Evolutionary conservation across 805 yeast genomes (phyloP), one percentile per base, ranked within the genome.

Genomic region (Nakazawaea wyomingensis): DNA sequence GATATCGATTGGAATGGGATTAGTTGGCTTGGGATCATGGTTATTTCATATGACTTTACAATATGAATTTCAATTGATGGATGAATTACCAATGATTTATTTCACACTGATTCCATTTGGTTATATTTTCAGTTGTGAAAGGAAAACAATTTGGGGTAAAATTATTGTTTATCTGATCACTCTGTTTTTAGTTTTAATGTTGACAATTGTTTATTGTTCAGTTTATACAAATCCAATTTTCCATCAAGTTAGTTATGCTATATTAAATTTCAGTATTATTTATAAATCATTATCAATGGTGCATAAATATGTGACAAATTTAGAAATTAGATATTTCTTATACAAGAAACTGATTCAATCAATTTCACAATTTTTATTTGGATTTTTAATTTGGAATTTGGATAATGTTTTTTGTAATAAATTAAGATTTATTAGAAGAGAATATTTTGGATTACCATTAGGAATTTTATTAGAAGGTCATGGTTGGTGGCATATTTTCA

Each of bases 71-170:
- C 98, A 90, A 63, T 64, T 90, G 43, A 65, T 90, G 53, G 98
- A 90, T 64, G 98, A 90, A 59, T 69, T 90, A 55, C 97, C 98
- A 31, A 90, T 90, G 98, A 85, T 90, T 50, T 90, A 90, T 63
- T 96, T 96, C 34, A 90, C 96, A 2, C 87, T 96, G 53, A 80
- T 90, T 18, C 96, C 97, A 1, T 80, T 88, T 50, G 62, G 61
- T 3, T 60, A 60, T 44, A 54, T 60, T 18, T 53, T 55, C 35
- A 49, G 58, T 6, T 45, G 57, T 21, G 61, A 54, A 21, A 20
- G 47, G 28, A 14, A 30, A 3, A 31, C 35, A 4, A 34, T 5
- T 21, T 43, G 42, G 21, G 40, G 34, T 13, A 37, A 19, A 8
- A 16, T 21, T 18, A 7, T 44, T 3, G 48, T 57, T 4, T 57